Evolutionary conservation across 2,329 filamentous ascomycete species (phyloP), one percentile per base, ranked within the genome.

Genomic region (Alternaria brassicae): DNA sequence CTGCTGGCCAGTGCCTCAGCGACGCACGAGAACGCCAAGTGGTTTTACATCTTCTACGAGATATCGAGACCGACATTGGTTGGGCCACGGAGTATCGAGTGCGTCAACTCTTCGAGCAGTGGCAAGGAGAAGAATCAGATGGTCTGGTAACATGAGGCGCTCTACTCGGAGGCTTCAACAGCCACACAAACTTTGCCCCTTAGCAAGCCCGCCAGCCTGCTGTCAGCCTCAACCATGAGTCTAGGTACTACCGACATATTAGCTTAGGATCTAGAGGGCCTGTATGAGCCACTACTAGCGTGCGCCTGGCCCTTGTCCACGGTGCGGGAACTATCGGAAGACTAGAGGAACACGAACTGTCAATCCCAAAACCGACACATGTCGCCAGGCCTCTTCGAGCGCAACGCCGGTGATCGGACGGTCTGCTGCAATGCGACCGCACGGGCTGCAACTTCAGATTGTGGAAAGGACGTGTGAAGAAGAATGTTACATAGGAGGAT

Each of bases 41-140:
- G 2, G 81, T 89, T 9, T 66, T 89, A 36, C 79, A 82, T 12
- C 71, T 89, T 36, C 74, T 90, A 19, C 78, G 81, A 25, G 85
- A 82, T 10, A 84, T 90, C 27, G 87, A 90, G 72, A 77, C 75
- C n/a, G 88, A 90, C 66, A 81, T 86, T 39, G 87, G 87, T 2
- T 89, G 86, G 83, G 85, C 86, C 3, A 89, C 87, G 47, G 81
- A 86, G 66, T 88, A 89, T 72, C 81, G 87, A 36, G 83, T 86
- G 25, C 77, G 83, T 61, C 82, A 86, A 63, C 72, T 89, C 61
- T 61, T 81, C 25, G 78, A 81, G 61, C 78, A 83, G 58, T 85
- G 81, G 81, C 74, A 76, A 48, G 75, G 69, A 62, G 69, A 76
- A 56, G 72, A 75, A 27, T 62, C 67, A 34, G 68, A 74, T 41